Conservation (phyloP, 768 basidiomycete genomes). For the Mycena venus region DNA sequence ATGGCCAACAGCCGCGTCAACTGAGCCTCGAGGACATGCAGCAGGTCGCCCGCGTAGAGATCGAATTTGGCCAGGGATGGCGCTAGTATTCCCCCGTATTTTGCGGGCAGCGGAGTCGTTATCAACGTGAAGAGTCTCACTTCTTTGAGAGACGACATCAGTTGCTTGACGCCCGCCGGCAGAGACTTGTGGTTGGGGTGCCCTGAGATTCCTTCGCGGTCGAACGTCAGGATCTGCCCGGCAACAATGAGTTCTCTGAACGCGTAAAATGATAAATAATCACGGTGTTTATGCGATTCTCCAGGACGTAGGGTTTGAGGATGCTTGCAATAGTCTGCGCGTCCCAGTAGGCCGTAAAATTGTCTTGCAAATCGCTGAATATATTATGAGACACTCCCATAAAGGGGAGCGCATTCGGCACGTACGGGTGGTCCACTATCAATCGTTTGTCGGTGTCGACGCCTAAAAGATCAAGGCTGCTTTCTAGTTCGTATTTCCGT, state of each 20-base stretch:
- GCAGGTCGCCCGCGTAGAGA: conserved; percentile 43
- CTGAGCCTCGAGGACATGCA: conserved; percentile 41
- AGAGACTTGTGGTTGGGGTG: conserved; percentile 91
- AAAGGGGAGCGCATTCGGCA: conserved; percentile 23
- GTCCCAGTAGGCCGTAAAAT: conserved; percentile 78
- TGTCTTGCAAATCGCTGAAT: conserved; percentile 76
- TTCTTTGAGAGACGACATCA: conserved; percentile 50
- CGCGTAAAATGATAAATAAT: conserved; percentile 24
- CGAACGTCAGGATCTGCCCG: conserved; percentile 89
- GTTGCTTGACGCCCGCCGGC: conserved; percentile 64
- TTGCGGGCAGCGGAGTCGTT: conserved; percentile 66
- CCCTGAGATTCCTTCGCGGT: conserved; percentile 78
- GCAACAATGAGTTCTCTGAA: background rate
- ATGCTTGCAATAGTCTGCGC: conserved; percentile 67
- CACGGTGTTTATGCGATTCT: conserved; percentile 77
- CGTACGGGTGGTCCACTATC: conserved; percentile 82
- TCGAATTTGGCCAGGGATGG: conserved; percentile 64
- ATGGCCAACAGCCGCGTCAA: conserved; percentile 29
- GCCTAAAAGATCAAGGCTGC: conserved; percentile 78
- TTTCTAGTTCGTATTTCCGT: conserved; percentile 69
- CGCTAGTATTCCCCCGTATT: conserved; percentile 74
- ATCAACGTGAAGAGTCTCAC: conserved; percentile 69
- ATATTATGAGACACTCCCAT: conserved; percentile 13
- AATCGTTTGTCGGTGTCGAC: conserved; percentile 66
- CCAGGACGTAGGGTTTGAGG: conserved; percentile 68